Conservation (phyloP, 2,329 filamentous ascomycete genomes). For the Botrytis cinerea region DNA sequence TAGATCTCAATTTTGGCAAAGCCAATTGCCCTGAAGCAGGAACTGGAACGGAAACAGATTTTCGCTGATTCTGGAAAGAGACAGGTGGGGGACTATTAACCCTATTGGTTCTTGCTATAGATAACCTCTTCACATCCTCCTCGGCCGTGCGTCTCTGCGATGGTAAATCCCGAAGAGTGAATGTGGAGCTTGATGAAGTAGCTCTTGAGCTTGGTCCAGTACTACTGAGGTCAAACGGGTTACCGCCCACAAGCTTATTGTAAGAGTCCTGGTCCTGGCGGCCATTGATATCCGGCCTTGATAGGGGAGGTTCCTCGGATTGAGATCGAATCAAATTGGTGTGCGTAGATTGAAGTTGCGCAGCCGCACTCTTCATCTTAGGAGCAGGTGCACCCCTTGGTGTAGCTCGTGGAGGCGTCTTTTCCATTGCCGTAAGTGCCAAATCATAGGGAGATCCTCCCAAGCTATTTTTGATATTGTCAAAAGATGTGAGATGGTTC, state of each 20-base stretch:
- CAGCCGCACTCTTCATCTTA: conserved; percentile 34
- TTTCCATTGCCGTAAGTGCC: conserved; percentile 23
- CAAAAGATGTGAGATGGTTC: conserved; percentile 33
- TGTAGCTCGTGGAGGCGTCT: neutral
- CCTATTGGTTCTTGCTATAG: conserved; percentile 18
- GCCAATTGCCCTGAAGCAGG: neutral
- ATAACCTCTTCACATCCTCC: conserved; percentile 20
- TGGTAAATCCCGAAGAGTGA: conserved; percentile 25
- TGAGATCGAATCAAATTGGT: conserved; percentile 17
- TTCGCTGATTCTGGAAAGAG: conserved; percentile 29
- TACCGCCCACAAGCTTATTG: conserved; percentile 10
- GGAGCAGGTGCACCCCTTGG: neutral
- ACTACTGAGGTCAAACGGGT: conserved; percentile 6
- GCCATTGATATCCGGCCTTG: conserved; percentile 1
- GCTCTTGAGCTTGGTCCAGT: conserved; percentile 12
- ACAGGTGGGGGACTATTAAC: conserved; percentile 22
- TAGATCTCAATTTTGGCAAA: neutral
- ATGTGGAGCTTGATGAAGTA: conserved; percentile 19
- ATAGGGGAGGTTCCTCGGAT: neutral
- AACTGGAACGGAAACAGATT: conserved; percentile 10
- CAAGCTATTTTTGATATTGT: conserved; percentile 31
- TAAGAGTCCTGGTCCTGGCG: conserved; percentile 22
- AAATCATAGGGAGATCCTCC: conserved; percentile 36
- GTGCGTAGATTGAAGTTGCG: conserved; percentile 21
- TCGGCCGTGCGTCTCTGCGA: conserved; percentile 20